Conservation (phyloP, 768 basidiomycete species). For the Tulasnella sp. region DNA sequence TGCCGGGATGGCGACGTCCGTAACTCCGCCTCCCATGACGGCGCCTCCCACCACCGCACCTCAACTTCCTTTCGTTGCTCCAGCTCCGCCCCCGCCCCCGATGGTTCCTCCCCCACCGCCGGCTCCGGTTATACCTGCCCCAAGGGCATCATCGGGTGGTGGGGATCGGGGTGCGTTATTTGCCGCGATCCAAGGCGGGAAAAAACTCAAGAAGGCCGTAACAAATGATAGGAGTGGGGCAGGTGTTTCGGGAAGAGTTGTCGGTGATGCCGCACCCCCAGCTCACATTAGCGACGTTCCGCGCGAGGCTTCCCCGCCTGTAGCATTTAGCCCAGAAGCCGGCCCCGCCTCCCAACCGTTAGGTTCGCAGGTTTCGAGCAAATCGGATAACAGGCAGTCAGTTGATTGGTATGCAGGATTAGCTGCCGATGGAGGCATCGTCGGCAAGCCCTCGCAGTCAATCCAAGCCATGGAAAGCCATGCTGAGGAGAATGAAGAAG, state of each 20-base stretch:
- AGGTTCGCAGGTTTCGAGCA: conserved; percentile 17
- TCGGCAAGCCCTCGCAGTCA: conserved; percentile 21
- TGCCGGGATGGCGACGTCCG: conserved; percentile 18
- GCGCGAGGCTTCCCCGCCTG: conserved; percentile 37
- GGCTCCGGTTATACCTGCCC: conserved; percentile 32
- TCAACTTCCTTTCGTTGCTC: conserved; percentile 30
- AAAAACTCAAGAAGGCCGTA: conserved; percentile 63
- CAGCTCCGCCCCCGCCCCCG: conserved; percentile 36
- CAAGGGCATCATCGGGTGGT: conserved; percentile 38
- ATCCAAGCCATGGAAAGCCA: conserved; percentile 52
- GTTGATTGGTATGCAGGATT: conserved; percentile 90
- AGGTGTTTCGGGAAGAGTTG: conserved; percentile 64
- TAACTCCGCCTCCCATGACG: conserved; percentile 36
- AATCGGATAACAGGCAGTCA: conserved; percentile 60
- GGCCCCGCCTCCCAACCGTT: conserved; percentile 28
- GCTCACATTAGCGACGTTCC: conserved; percentile 53
- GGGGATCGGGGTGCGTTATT: conserved; percentile 59
- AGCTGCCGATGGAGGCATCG: conserved; percentile 55
- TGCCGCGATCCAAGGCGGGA: conserved; percentile 71
- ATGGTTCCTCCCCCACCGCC: conserved; percentile 33
- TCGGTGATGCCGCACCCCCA: conserved; percentile 71
- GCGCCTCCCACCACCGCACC: conserved; percentile 36
- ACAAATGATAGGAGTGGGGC: conserved; percentile 82
- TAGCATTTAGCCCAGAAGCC: conserved; percentile 40
- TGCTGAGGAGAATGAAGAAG: conserved; percentile 45